Base-by-base conservation (phyloP, 805 yeast species). In the Yarrowia sp. region DNA sequence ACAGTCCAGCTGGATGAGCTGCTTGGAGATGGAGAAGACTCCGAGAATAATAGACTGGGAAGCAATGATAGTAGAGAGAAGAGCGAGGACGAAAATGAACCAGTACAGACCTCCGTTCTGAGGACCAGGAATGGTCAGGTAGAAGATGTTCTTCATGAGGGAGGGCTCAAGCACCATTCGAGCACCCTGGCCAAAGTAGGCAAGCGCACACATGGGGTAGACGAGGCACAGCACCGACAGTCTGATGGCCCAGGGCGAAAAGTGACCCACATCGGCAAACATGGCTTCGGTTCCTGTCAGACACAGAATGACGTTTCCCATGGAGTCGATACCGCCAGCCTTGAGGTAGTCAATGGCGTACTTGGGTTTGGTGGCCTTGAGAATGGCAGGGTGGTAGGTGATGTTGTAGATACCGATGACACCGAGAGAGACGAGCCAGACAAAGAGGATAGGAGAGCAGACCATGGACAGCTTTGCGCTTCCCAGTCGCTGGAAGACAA, bases 251-350 rank as follows among this genome's bases (percentile, higher is more conserved):
- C 78, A 71, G 35, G 79, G 78, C 2, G 87, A 85, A 72, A 86
- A 84, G 73, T 84, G 87, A 4, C 88, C 86, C 64, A 86, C 79
- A 75, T 86, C 89, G 1, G 89, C 87, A 77, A 86, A 87, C 86
- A 86, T 83, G 8, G 89, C 88, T 71, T 86, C 89, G 4, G 84
- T 79, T 41, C 89, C 89, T 0, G 90, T 86, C 35, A 86, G 76
- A 1, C 86, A 78, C 53, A 86, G 81, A 84, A 86, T 82, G 3
- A 85, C 84, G 4, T 85, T 82, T 11, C 85, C 81, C 41, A 86
- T 77, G 26, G 73, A 72, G 32, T 75, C 85, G 38, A 83, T 76
- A 3, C 81, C 79, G 16, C 74, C 69, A 11, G 74, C 71, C 58
- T 74, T 77, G 70, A 86, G 75, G 46, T 81, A 80, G n/a, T 78